These are phyloP conservation scores for Xylariaceae sp. DNA, from an alignment of 2,329 filamentous ascomycete genomes.

Conservation along the genomic window DNA sequence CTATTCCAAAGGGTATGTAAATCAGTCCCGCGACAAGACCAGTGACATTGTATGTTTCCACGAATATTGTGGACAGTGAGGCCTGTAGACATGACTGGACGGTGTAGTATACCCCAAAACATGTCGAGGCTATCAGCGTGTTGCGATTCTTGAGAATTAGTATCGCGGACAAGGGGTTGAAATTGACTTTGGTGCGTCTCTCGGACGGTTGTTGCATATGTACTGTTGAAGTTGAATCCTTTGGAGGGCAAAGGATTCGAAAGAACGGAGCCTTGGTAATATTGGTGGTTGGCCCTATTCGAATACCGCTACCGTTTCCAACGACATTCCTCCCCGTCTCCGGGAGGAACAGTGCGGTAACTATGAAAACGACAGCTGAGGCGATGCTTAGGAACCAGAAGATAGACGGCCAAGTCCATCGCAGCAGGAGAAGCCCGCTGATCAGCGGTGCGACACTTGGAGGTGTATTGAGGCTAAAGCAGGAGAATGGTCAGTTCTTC, in stretches of 20 bases:
- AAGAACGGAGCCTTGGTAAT: not conserved
- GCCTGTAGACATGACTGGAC: constrained; percentile 15
- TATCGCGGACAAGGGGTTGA: constrained; percentile 3
- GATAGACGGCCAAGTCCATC: constrained; percentile 9
- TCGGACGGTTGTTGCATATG: too few species aligned
- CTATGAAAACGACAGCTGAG: constrained; percentile 2
- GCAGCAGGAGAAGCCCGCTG: constrained; percentile 4
- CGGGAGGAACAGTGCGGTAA: constrained; percentile 4
- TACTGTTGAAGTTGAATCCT: too few species aligned
- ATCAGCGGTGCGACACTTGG: constrained; percentile 10
- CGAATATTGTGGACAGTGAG: constrained; percentile 10
- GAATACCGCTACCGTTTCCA: constrained; percentile 3
- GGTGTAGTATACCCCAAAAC: constrained; percentile 7
- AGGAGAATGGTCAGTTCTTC: not conserved
- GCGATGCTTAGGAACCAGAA: constrained; percentile 12
- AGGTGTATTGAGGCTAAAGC: constrained; percentile 4
- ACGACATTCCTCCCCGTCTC: constrained; percentile 8
- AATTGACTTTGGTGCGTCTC: too few species aligned
- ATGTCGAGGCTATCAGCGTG: constrained; percentile 3
- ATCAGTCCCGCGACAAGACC: constrained; percentile 8
- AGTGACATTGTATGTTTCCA: constrained; percentile 8
- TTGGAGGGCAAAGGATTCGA: not conserved
- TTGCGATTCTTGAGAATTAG: constrained; percentile 1
- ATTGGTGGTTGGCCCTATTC: not conserved
- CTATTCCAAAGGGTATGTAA: constrained; percentile 15